These are phyloP conservation scores for Phellinidium pouzarii DNA, from an alignment of 1,284 basidiomycete genomes.

Conservation along the genomic window DNA sequence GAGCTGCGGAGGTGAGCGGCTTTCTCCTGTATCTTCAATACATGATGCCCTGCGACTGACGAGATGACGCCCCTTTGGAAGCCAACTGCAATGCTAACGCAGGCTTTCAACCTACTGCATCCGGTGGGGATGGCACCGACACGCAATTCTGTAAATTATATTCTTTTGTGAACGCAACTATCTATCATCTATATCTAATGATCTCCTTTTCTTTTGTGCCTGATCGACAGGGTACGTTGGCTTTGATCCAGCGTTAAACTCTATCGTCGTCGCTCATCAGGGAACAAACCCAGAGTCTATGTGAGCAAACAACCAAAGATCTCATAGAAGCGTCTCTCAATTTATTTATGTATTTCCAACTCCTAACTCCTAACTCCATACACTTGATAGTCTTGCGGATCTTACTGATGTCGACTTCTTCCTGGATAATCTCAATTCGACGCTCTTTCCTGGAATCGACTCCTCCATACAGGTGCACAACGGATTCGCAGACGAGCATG, in stretches of 20 bases:
- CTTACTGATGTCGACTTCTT: constrained; percentile 31
- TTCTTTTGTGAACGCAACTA: constrained; percentile 5
- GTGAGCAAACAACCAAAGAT: no score
- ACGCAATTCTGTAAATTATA: constrained; percentile 24
- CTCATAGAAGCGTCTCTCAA: no score
- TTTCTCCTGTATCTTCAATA: neutral
- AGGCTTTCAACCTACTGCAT: constrained; percentile 21
- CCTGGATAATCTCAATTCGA: constrained; percentile 24
- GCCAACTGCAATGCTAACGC: constrained; percentile 27
- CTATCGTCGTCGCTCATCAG: constrained; percentile 26
- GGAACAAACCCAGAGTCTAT: constrained; percentile 22
- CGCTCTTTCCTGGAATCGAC: constrained; percentile 23
- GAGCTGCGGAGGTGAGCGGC: constrained; percentile 37
- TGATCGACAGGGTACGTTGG: constrained; percentile 25
- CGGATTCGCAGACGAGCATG: constrained; percentile 22
- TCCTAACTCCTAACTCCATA: neutral
- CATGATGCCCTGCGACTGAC: neutral
- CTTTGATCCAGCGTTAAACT: constrained; percentile 21
- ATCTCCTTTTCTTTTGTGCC: neutral
- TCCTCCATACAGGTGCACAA: constrained; percentile 21
- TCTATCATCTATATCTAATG: neutral
- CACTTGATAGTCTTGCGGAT: constrained; percentile 21
- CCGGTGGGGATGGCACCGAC: constrained; percentile 22
- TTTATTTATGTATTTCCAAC: constrained; percentile 6
- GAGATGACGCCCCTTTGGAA: neutral